Percentiles rank a stretch among this genome's conserved stretches.
These are phyloP conservation scores for Penicillium sp. DNA, from an alignment of 2,329 filamentous ascomycete species.

Conservation along the genomic window DNA sequence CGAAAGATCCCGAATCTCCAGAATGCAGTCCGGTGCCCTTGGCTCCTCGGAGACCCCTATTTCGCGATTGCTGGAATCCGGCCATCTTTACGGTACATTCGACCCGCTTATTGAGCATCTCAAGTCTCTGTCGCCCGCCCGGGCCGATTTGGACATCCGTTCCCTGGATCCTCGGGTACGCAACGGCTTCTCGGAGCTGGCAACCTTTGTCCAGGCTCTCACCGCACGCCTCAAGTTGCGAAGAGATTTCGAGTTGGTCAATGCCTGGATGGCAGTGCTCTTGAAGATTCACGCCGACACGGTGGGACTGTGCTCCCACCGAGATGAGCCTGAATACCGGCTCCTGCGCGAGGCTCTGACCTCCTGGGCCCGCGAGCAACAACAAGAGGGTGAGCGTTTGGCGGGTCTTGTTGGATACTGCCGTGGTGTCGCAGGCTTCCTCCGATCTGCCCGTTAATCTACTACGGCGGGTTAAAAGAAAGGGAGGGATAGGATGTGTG, in stretches of 20 bases:
- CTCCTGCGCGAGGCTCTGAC: slow-evolving; percentile 64
- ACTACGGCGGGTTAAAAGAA: too few species aligned
- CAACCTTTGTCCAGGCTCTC: slow-evolving; percentile 80
- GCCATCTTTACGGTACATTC: slow-evolving; percentile 63
- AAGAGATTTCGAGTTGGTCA: slow-evolving; percentile 88
- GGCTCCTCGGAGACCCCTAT: slow-evolving; percentile 46
- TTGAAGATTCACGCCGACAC: slow-evolving; percentile 75
- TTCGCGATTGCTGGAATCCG: slow-evolving; percentile 55
- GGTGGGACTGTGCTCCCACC: slow-evolving; percentile 53
- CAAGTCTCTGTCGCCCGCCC: slow-evolving; percentile 79
- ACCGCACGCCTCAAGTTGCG: slow-evolving; percentile 71
- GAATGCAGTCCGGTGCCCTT: slow-evolving; percentile 60
- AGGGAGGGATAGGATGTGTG: too few species aligned
- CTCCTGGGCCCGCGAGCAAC: slow-evolving; percentile 75
- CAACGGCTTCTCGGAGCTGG: slow-evolving; percentile 68
- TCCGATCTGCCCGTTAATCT: slow-evolving; percentile 63
- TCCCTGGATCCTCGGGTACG: slow-evolving; percentile 65
- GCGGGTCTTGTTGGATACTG: slow-evolving; percentile 84
- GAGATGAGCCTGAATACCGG: slow-evolving; percentile 53
- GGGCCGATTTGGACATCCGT: slow-evolving; percentile 88
- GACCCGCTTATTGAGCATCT: slow-evolving; percentile 76
- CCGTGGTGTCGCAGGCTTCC: slow-evolving; percentile 81
- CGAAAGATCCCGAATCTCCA: slow-evolving; percentile 71
- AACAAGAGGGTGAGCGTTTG: slow-evolving; percentile 72
- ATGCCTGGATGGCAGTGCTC: slow-evolving; percentile 98